These are phyloP conservation scores for Quercus berberidifolia DNA, from an alignment of 306 rosid genomes.

Conservation along the genomic window DNA sequence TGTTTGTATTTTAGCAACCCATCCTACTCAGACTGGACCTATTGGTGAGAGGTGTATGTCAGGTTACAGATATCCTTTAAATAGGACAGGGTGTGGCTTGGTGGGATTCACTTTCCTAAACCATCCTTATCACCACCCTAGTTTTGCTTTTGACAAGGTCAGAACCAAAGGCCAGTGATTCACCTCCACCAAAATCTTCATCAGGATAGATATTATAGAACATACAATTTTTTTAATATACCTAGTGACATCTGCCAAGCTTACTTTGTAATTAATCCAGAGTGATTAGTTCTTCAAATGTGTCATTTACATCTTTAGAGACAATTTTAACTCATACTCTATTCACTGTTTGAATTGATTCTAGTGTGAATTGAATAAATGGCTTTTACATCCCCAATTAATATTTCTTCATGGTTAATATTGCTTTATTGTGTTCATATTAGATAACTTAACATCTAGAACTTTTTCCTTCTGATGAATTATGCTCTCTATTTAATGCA, in stretches of 20 bases:
- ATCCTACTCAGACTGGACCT: background rate
- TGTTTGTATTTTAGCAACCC: background rate
- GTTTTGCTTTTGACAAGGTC: background rate
- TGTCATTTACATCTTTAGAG: background rate
- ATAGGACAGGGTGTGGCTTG: background rate
- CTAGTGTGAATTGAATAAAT: background rate
- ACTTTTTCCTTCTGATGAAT: conserved; percentile 12
- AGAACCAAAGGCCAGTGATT: background rate
- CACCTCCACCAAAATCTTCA: background rate
- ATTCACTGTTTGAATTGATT: background rate
- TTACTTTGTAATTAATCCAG: background rate
- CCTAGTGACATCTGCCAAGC: background rate
- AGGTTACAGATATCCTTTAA: background rate
- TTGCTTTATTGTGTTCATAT: background rate
- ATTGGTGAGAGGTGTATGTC: background rate
- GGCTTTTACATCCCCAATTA: no score
- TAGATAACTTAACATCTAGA: background rate
- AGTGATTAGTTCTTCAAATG: background rate
- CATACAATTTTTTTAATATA: background rate
- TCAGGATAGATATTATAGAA: background rate
- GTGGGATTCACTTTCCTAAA: no score
- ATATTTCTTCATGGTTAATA: background rate
- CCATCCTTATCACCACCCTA: no score
- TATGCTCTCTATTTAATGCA: conserved; percentile 36
- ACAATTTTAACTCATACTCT: background rate